A percentile compares a stretch with the other conserved stretches of the same genome.
These are phyloP conservation scores for Backusella macrospora DNA, from an alignment of 192 early-diverging fungal species.

Conservation along the genomic window DNA sequence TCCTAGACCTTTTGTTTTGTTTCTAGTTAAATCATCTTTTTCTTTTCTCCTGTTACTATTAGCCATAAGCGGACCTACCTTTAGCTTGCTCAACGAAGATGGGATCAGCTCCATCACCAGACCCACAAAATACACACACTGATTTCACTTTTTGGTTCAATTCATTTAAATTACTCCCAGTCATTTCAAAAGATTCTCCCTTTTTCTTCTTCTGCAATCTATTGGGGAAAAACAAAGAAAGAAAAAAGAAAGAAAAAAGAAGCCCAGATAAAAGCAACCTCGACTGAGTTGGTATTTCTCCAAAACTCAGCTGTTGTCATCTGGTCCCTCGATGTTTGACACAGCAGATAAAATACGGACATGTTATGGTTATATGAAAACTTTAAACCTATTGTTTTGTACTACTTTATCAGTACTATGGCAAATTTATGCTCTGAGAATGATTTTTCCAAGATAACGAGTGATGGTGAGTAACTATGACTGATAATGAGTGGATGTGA, in stretches of 20 bases:
- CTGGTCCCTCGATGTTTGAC: too few relatives aligned
- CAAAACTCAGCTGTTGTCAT: too few relatives aligned
- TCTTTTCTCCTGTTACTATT: neutral
- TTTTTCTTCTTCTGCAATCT: neutral
- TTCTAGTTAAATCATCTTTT: neutral
- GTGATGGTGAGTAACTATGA: too few relatives aligned
- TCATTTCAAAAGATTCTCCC: neutral
- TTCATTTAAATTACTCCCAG: neutral
- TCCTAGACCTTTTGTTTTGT: constrained; percentile 50
- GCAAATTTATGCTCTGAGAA: too few relatives aligned
- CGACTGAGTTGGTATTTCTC: too few relatives aligned
- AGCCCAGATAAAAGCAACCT: too few relatives aligned
- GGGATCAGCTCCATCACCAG: constrained; percentile 40
- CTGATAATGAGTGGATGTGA: too few relatives aligned
- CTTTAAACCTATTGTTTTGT: too few relatives aligned
- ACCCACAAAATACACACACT: constrained; percentile 32
- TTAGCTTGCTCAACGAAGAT: constrained; percentile 47
- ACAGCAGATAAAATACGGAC: too few relatives aligned
- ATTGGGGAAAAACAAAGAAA: neutral
- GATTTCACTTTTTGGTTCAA: constrained; percentile 10
- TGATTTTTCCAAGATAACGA: too few relatives aligned
- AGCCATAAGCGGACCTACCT: constrained; percentile 26
- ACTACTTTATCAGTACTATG: too few relatives aligned
- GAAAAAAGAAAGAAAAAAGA: neutral
- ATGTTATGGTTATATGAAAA: too few relatives aligned